phyloP scores from a whole-genome alignment of 148 eudicot species.

The Vaccinium vitisidaea region DNA sequence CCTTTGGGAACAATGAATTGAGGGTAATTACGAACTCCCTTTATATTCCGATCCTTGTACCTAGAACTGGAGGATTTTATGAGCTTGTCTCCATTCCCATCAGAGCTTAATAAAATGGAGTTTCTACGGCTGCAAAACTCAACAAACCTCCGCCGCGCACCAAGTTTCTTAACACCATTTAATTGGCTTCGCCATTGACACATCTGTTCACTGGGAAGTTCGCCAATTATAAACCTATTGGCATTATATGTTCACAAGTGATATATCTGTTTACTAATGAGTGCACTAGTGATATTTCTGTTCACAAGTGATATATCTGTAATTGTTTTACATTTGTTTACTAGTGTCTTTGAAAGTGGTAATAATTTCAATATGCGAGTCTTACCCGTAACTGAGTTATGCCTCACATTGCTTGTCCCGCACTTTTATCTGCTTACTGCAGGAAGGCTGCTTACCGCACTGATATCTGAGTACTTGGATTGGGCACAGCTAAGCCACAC shows the following conservation, averaged over 20 bases:
- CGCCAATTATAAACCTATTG: neutral
- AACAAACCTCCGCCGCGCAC: neutral
- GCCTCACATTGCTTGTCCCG: slow-evolving; percentile 1
- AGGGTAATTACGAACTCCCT: neutral
- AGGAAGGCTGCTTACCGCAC: slow-evolving; percentile 88
- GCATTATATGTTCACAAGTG: neutral
- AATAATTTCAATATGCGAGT: neutral
- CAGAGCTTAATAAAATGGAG: neutral
- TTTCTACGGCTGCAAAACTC: neutral
- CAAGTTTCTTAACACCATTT: neutral
- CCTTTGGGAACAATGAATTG: neutral
- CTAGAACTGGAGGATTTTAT: neutral
- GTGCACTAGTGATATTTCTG: neutral
- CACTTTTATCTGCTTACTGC: slow-evolving; percentile 27
- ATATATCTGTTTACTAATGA: neutral
- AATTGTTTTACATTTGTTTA: too few species aligned
- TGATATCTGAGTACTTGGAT: slow-evolving; percentile 93
- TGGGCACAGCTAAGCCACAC: slow-evolving; percentile 95
- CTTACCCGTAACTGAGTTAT: neutral
- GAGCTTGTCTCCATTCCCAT: slow-evolving; percentile 7
- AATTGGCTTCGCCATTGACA: neutral
- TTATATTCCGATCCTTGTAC: neutral
- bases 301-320: neutral
- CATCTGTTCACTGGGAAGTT: neutral
- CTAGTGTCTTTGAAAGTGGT: neutral